These are phyloP conservation scores for Oryza officinalis DNA, from an alignment of 176 grass and related monocot species.

Conservation along the genomic window DNA sequence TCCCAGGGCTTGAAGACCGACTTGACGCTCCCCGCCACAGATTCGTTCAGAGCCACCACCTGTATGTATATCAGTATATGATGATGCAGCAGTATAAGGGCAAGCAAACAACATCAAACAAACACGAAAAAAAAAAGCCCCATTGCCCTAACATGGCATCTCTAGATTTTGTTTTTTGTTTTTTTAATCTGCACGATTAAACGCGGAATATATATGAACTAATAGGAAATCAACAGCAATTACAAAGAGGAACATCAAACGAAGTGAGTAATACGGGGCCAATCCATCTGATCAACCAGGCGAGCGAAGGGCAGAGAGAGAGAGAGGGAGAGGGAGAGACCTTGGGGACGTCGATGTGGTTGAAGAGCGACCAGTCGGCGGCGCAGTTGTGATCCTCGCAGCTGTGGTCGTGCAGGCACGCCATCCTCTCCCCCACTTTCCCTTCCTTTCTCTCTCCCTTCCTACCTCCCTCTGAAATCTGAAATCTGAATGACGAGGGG, in stretches of 20 bases:
- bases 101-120: neutral
- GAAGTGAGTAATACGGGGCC: neutral
- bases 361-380: conserved; percentile 94
- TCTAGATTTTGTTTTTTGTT: neutral
- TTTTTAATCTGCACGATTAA: neutral
- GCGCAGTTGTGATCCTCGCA: conserved; percentile 99
- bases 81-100: neutral
- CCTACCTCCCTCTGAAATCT: neutral
- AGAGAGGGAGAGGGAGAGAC: neutral
- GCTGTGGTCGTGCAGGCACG: conserved; percentile 91
- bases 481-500: neutral
- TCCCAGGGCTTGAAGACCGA: conserved; percentile 92
- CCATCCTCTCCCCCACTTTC: conserved; percentile 43
- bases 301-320: neutral
- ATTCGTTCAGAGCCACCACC: conserved; percentile 89
- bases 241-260: neutral
- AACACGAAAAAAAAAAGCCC: neutral
- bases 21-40: conserved; percentile 82
- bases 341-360: conserved; percentile 90
- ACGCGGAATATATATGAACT: neutral
- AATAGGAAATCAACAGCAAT: neutral
- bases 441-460: neutral
- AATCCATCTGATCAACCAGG: neutral
- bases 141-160: neutral
- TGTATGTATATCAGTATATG: conserved; percentile 1